A percentile compares a stretch with the other conserved stretches of the same genome.
Conservation (phyloP, 768 basidiomycete genomes). For the Auriscalpium microsporum region DNA sequence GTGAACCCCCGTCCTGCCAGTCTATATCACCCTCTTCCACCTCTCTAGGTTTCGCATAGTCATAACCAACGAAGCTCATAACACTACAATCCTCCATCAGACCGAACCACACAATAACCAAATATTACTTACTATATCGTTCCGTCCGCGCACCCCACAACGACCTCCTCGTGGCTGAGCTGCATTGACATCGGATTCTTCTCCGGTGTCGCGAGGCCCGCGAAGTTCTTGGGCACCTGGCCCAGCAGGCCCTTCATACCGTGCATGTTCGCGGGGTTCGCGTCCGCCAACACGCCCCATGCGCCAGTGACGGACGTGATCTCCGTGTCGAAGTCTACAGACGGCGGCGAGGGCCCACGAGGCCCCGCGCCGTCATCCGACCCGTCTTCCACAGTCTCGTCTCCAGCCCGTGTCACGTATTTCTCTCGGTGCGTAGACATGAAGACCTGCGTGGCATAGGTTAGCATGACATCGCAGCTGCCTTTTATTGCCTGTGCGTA, state of each 20-base stretch:
- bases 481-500: slow-evolving; percentile 27
- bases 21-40: too few species aligned
- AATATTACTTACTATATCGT: slow-evolving; percentile 72
- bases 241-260: slow-evolving; percentile 55
- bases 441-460: slow-evolving; percentile 45
- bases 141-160: slow-evolving; percentile 86
- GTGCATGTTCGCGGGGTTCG: slow-evolving; percentile 24
- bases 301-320: slow-evolving; percentile 65
- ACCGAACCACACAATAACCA: slow-evolving; percentile 9
- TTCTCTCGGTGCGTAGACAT: slow-evolving; percentile 75
- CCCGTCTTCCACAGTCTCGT: slow-evolving; percentile 19
- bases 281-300: slow-evolving; percentile 59
- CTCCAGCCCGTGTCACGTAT: slow-evolving; percentile 19
- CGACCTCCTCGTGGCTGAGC: slow-evolving; percentile 83
- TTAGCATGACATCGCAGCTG: too few species aligned
- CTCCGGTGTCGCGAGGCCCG: slow-evolving; percentile 76
- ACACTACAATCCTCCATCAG: slow-evolving; percentile 28
- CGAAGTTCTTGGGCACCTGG: slow-evolving; percentile 56
- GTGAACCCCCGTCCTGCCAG: too few species aligned
- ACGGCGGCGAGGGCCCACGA: slow-evolving; percentile 19
- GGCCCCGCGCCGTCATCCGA: slow-evolving; percentile 11
- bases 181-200: slow-evolving; percentile 96
- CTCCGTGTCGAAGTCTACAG: slow-evolving; percentile 56
- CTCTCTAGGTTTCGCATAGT: slow-evolving; percentile 33
- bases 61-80: slow-evolving; percentile 55